A percentile compares a stretch with the other conserved stretches of the same genome.
Conservation (phyloP, 805 yeast species). For the Teunomyces atbi region DNA sequence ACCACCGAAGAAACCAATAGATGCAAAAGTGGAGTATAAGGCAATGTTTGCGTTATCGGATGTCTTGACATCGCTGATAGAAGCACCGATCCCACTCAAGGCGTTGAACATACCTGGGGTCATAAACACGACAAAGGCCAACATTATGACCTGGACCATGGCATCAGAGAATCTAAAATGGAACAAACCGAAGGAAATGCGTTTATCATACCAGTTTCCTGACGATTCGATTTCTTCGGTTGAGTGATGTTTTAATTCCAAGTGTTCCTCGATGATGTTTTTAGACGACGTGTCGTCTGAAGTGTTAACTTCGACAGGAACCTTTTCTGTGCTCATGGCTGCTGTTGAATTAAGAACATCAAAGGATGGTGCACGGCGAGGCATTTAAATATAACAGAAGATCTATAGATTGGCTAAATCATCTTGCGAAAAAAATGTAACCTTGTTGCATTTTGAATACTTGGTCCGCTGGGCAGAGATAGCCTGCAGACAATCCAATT, state of each 20-base stretch:
- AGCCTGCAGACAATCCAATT: not conserved
- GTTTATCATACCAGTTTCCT: constrained; percentile 43
- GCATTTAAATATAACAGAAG: not conserved
- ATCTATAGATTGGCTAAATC: not conserved
- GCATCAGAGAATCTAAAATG: constrained; percentile 33
- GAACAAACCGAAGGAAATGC: constrained; percentile 6
- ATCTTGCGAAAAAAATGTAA: constrained; percentile 5
- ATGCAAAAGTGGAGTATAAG: constrained; percentile 53
- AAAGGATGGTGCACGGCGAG: not conserved
- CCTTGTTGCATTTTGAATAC: constrained; percentile 7
- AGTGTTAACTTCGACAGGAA: constrained; percentile 5
- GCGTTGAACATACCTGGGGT: constrained; percentile 56
- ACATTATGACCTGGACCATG: constrained; percentile 43
- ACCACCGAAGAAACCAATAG: constrained; percentile 59
- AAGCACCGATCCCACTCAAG: constrained; percentile 48
- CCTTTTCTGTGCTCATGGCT: constrained; percentile 5
- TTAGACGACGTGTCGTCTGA: constrained; percentile 6
- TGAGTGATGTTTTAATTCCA: constrained; percentile 23
- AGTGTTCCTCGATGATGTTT: constrained; percentile 11
- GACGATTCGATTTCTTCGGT: constrained; percentile 29
- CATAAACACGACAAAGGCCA: constrained; percentile 47
- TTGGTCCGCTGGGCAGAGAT: not conserved
- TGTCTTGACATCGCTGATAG: constrained; percentile 35
- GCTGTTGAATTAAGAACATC: not conserved
- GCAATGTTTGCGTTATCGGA: constrained; percentile 53